Conservation (phyloP, 345 rosid genomes). For the Pelargonium nanum region DNA sequence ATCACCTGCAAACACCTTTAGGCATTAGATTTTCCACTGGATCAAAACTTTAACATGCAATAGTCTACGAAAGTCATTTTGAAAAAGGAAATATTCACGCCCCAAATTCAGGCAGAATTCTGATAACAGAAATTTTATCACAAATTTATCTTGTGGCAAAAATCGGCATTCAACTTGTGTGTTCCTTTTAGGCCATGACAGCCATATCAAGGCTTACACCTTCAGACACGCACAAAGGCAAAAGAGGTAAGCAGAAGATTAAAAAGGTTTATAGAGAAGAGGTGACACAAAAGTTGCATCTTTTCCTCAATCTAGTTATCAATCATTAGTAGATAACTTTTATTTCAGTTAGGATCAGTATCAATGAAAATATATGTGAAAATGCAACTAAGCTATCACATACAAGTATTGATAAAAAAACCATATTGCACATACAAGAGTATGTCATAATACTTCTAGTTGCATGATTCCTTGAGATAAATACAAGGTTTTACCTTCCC, state of each 20-base stretch:
- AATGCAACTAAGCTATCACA: too few relatives aligned
- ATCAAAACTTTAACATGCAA: neutral
- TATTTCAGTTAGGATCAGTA: too few relatives aligned
- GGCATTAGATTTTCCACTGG: neutral
- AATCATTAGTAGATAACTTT: too few relatives aligned
- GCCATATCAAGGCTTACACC: neutral
- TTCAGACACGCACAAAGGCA: neutral
- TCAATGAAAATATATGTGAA: too few relatives aligned
- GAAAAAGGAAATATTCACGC: neutral
- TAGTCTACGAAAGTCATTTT: neutral
- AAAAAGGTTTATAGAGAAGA: too few relatives aligned
- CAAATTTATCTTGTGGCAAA: neutral
- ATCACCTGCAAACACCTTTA: conserved; percentile 57
- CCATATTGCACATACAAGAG: too few relatives aligned
- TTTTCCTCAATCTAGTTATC: too few relatives aligned
- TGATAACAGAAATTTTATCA: neutral
- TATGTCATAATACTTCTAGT: too few relatives aligned
- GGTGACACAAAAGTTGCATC: too few relatives aligned
- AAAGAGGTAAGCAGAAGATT: too few relatives aligned
- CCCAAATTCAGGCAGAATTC: neutral
- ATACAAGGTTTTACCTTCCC: conserved; percentile 55
- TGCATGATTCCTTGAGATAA: neutral
- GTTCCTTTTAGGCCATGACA: neutral
- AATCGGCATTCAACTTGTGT: neutral
- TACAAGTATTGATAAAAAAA: too few relatives aligned